Evolutionary conservation across 2,329 filamentous ascomycete species (phyloP), one percentile per base, ranked within the genome.

Genomic region (Aureobasidium musti): DNA sequence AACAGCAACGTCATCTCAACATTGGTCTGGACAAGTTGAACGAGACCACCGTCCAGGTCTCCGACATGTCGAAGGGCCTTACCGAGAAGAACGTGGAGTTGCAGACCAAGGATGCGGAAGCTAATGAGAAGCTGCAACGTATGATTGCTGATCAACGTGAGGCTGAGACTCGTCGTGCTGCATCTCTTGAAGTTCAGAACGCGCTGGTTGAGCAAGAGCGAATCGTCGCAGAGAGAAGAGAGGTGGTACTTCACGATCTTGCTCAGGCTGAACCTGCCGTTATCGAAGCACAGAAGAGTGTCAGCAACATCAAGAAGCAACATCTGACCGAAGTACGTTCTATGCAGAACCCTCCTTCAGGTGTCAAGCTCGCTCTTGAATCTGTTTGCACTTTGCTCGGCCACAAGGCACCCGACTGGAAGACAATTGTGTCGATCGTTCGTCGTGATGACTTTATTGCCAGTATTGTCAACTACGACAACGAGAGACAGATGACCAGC

Each of bases 1-100:
- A 99, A 77, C 95, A 99, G 78, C 95, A 99, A 76, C 90, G 95
- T 35, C 95, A 99, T 84, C 84, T 99, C 69, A 99, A 99, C 74
- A 93, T 98, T 66, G 96, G 95, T 83, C 86, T 99, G 1, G 95
- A 99, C 81, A 99, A 99, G 78, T 83, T 99, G 33, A 87, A 91
- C 72, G 95, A 98, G 79, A 99, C 95, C 2, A 93, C 98, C 26
- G 92, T 97, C 78, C 98, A 99, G 81, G 95, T 99, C 66, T 89
- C 91, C 68, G 94, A 98, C 77, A 84, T 99, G 68, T 89, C 94
- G 73, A 89, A 87, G 71, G 97, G 92, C 78, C 84, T 99, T 67
- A 93, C 93, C 1, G 89, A 96, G 79, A 99, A 99, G 85, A 96
- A 97, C 81, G 87, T 85, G 1, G 92, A 98, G 77, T 84, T 99